A percentile compares a stretch with the other conserved stretches of the same genome.
Conservation (phyloP, 352 stramenopile species). For the Salisapilia sapeloensis region DNA sequence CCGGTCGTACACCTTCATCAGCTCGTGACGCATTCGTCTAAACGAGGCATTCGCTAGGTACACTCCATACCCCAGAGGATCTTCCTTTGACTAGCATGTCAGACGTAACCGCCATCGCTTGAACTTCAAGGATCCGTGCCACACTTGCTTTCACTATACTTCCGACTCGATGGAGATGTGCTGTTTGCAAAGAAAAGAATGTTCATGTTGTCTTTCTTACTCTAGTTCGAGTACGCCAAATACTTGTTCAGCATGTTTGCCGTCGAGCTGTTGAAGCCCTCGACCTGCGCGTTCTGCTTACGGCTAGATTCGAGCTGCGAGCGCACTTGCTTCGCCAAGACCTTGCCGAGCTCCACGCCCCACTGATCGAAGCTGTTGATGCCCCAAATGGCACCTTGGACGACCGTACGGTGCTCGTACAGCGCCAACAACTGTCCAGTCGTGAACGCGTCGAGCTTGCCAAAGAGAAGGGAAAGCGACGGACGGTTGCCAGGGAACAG, state of each 20-base stretch:
- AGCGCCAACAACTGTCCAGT: slow-evolving; percentile 93
- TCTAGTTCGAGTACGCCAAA: too few relatives aligned
- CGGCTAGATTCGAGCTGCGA: slow-evolving; percentile 74
- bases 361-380: slow-evolving; percentile 98
- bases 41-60: too few relatives aligned
- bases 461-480: slow-evolving; percentile 93
- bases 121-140: too few relatives aligned
- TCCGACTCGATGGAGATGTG: too few relatives aligned
- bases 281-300: slow-evolving; percentile 48
- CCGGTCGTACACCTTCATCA: too few relatives aligned
- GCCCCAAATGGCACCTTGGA: slow-evolving; percentile 97
- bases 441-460: slow-evolving; percentile 90
- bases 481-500: slow-evolving; percentile 95
- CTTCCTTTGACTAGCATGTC: too few relatives aligned
- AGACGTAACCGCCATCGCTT: too few relatives aligned
- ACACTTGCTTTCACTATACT: too few relatives aligned
- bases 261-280: slow-evolving; percentile 92
- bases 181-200: too few relatives aligned
- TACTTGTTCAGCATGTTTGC: slow-evolving; percentile 87
- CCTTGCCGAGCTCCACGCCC: slow-evolving; percentile 97
- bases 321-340: slow-evolving; percentile 92
- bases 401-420: slow-evolving; percentile 96
- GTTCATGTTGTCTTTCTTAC: too few relatives aligned
- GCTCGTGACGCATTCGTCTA: too few relatives aligned
- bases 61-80: too few relatives aligned